Base-by-base conservation (phyloP, 345 rosid genomes). In the Acer yangbiense region DNA sequence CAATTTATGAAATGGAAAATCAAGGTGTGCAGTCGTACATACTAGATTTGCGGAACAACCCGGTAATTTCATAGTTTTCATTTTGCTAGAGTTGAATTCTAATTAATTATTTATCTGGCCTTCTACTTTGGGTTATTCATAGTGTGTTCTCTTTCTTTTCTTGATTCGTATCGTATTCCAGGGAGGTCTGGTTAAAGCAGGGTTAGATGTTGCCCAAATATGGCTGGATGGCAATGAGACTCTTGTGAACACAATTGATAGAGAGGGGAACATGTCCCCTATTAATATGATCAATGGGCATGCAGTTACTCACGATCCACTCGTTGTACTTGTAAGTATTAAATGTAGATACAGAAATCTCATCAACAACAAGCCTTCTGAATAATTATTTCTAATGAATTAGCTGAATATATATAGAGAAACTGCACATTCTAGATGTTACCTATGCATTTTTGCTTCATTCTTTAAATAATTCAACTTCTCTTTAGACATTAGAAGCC, bases 191-290 rank as follows among this genome's bases (percentile, higher is more conserved):
- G 98, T 94, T 78, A 92, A 85, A 88, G 94, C 89, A 32, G 96
- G 98, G 71, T 94, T 94, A 9, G 98, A 94, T 81, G 94, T 92
- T 75, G 98, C 97, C 21, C 92, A 89, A 46, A 85, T 94, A 69
- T 94, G 98, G 98, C 87, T 92, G 20, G 98, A 94, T 39, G 98
- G 98, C 29, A 88, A 91, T 73, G 98, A 90, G 84, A 92, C 96
- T 54, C 93, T 92, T 52, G 98, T 94, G 55, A 90, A 92, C 84
- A 90, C 98, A 35, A 79, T 94, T 39, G 97, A 91, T 61, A 91
- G 97, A 25, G 93, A 92, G 12, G 98, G 98, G 18, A 80, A 92
- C 29, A 78, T 88, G 86, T 84, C 83, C 32, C 97, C 97, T 6
- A 89, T 94, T 46, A 93, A 84, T 73, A 85, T 94, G 94, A 82